A percentile compares a stretch with the other conserved stretches of the same genome.
These are phyloP conservation scores for Emericellopsis terricola DNA, from an alignment of 495 filamentous ascomycete species.

Conservation along the genomic window DNA sequence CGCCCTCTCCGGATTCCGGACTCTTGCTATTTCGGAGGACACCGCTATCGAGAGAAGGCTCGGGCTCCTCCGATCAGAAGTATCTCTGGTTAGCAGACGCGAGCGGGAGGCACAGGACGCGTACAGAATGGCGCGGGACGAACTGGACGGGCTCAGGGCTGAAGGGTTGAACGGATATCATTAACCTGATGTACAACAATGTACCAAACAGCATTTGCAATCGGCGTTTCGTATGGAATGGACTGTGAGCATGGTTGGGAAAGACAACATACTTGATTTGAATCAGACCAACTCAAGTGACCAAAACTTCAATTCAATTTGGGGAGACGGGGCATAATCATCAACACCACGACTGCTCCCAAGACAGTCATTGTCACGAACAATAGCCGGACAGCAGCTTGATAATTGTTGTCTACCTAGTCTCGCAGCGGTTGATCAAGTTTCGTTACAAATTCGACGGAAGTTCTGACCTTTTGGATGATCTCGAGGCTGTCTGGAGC, in stretches of 20 bases:
- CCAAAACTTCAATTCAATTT: background rate
- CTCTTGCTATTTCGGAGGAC: constrained; percentile 60
- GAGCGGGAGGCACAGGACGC: constrained; percentile 84
- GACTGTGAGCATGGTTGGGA: background rate
- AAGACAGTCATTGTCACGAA: constrained; percentile 34
- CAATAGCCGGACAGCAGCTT: constrained; percentile 33
- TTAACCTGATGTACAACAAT: constrained; percentile 11
- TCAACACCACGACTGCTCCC: constrained; percentile 25
- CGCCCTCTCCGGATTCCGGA: constrained; percentile 58
- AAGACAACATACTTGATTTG: background rate
- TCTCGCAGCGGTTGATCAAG: constrained; percentile 14
- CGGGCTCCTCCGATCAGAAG: constrained; percentile 64
- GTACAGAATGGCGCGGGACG: constrained; percentile 57
- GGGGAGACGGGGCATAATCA: constrained; percentile 32
- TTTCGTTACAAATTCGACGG: constrained; percentile 24
- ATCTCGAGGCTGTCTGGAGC: constrained; percentile 19
- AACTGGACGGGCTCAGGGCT: constrained; percentile 44
- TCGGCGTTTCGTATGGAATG: background rate
- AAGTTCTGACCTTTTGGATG: constrained; percentile 17
- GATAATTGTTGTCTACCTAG: constrained; percentile 41
- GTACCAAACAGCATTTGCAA: background rate
- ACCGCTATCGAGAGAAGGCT: constrained; percentile 53
- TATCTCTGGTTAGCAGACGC: constrained; percentile 59
- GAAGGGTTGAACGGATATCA: constrained; percentile 20
- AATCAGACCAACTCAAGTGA: background rate